phyloP scores from a whole-genome alignment of 2,329 filamentous ascomycete species.

The Phaeophleospora eucalypticola region DNA sequence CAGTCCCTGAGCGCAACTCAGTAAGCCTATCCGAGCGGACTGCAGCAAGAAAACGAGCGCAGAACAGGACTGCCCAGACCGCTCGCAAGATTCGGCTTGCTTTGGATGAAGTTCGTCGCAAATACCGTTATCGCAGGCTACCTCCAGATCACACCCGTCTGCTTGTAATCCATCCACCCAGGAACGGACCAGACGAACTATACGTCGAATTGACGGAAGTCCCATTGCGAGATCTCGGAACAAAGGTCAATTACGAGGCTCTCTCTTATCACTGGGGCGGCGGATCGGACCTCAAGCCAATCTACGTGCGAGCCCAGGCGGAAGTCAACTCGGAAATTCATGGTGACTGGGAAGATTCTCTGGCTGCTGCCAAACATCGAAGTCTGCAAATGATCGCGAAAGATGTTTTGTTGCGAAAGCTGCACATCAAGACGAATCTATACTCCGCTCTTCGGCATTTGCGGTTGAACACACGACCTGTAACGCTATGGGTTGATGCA shows the following conservation, averaged over 20 bases:
- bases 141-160: background rate
- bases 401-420: background rate
- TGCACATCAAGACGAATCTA: background rate
- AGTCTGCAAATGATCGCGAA: background rate
- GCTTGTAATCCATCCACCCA: background rate
- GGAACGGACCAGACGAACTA: background rate
- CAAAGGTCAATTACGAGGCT: background rate
- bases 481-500: conserved; percentile 10
- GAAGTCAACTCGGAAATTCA: background rate
- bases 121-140: background rate
- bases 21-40: background rate
- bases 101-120: background rate
- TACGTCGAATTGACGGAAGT: background rate
- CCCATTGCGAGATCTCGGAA: background rate
- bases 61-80: background rate
- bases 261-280: conserved; percentile 1
- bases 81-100: background rate
- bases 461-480: background rate
- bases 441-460: background rate
- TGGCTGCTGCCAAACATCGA: background rate
- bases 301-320: background rate
- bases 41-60: background rate
- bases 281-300: background rate
- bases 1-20: background rate
- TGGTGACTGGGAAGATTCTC: background rate